Conservation (phyloP, 2,329 filamentous ascomycete genomes). For the Colletotrichum costaricense region DNA sequence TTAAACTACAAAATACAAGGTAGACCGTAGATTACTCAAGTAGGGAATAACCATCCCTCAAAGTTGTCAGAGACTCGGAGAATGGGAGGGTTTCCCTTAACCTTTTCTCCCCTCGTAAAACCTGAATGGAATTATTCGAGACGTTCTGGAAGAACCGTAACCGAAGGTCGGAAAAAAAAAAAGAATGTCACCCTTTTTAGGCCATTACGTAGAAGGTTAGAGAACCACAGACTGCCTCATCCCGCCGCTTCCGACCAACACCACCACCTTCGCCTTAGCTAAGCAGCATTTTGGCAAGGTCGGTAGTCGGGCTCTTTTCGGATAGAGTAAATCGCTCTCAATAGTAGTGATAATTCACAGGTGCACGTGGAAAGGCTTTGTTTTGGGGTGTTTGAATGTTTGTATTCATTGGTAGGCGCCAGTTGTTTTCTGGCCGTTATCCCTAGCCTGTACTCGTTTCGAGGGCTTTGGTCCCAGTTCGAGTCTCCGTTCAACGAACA, state of each 20-base stretch:
- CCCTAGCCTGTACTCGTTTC: background rate
- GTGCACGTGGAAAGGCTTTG: background rate
- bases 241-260: background rate
- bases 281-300: no score
- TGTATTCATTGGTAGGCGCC: background rate
- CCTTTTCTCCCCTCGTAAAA: background rate
- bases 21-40: background rate
- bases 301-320: no score
- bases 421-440: background rate
- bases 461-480: background rate
- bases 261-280: no score
- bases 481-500: background rate
- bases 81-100: background rate
- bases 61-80: constrained; percentile 14
- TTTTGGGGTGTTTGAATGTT: background rate
- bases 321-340: no score
- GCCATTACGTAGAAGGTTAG: background rate
- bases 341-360: background rate
- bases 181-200: background rate
- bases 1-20: background rate
- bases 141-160: constrained; percentile 29
- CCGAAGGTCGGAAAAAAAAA: background rate
- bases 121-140: background rate
- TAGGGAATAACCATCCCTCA: constrained; percentile 15
- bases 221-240: background rate